Base-by-base conservation (phyloP, 148 eudicot species). In the Heliamphora exappendiculata region DNA sequence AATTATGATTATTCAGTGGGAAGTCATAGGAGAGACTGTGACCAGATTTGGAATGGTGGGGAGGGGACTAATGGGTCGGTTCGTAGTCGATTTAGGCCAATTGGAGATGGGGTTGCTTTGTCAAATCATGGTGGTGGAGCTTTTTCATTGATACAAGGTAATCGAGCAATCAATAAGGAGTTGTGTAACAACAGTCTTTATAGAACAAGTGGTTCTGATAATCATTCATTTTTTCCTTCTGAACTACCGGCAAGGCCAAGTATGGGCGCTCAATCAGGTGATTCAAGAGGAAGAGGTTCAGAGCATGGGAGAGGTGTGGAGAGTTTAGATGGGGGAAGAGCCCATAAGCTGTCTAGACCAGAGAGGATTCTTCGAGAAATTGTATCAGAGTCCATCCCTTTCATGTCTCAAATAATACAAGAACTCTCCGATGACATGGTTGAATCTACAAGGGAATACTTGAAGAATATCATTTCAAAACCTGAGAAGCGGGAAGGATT, bases 51-150 rank as follows among this genome's bases (percentile, higher is more conserved):
- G 97, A 85, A 92, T 60, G 79, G 86, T 81, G 97, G 97, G 65
- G 93, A 90, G 80, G 97, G 97, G 49, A 92, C 97, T 68, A 92
- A 90, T 84, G 94, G 97, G 11, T 92, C 97, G 2, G 97, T 92
- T 75, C 97, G 90, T 71, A 92, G 97, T 78, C 89, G 95, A 13
- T 92, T 92, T 84, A 87, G 90, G 85, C 94, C 94, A 0, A 77
- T 86, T 79, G 97, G 90, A 4, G 97, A 87, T 70, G 94, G 97
- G 26, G 87, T 83, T 44, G 79, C 86, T 7, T 74, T 87, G 5
- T 78, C 96, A 22, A 87, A 83, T 83, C 89, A 85, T 54, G 86
- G 84, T 22, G 82, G 85, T 63, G 85, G 87, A 33, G 81, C 78
- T 64, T 81, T 84, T 60, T 78, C 86, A 17, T 74, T 87, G 82